These are phyloP conservation scores for Podospora anserina DNA, from an alignment of 495 filamentous ascomycete genomes.

Conservation along the genomic window DNA sequence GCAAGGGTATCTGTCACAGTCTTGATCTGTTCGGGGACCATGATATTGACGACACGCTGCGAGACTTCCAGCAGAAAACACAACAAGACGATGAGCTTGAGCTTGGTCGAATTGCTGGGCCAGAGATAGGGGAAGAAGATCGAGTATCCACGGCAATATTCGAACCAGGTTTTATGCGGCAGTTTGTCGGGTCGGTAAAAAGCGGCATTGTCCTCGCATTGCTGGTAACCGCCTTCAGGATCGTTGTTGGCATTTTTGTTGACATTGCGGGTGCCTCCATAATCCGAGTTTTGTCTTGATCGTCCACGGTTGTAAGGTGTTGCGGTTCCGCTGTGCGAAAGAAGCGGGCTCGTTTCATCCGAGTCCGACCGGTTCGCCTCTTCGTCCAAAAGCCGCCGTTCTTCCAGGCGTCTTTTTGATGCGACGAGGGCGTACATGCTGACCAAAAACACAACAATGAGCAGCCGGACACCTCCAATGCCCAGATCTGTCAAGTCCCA, in stretches of 20 bases:
- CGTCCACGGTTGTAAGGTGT: conserved; percentile 21
- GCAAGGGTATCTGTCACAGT: conserved; percentile 66
- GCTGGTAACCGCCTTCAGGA: conserved; percentile 30
- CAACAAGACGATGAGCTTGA: conserved; percentile 72
- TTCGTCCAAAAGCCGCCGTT: conserved; percentile 39
- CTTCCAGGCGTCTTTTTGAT: conserved; percentile 30
- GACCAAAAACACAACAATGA: conserved; percentile 35
- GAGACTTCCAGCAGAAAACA: conserved; percentile 74
- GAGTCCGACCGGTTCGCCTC: conserved; percentile 44
- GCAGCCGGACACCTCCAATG: conserved; percentile 44
- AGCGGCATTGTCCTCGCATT: conserved; percentile 46
- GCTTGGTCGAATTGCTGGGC: conserved; percentile 68
- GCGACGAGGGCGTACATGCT: conserved; percentile 41
- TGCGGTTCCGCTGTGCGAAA: conserved; percentile 36
- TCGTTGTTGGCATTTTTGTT: conserved; percentile 28
- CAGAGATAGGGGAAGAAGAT: conserved; percentile 94
- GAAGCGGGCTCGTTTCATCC: conserved; percentile 50
- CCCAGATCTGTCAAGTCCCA: conserved; percentile 54
- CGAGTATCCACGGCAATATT: conserved; percentile 83
- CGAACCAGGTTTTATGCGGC: conserved; percentile 48
- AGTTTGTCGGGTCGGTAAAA: conserved; percentile 53
- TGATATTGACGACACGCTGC: conserved; percentile 75
- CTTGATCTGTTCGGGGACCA: conserved; percentile 75
- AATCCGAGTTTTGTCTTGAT: conserved; percentile 23
- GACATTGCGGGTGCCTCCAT: conserved; percentile 25